Percentiles rank a stretch among this genome's conserved stretches.
phyloP scores from a whole-genome alignment of 345 rosid species.

The Eucalyptus pauciflora region DNA sequence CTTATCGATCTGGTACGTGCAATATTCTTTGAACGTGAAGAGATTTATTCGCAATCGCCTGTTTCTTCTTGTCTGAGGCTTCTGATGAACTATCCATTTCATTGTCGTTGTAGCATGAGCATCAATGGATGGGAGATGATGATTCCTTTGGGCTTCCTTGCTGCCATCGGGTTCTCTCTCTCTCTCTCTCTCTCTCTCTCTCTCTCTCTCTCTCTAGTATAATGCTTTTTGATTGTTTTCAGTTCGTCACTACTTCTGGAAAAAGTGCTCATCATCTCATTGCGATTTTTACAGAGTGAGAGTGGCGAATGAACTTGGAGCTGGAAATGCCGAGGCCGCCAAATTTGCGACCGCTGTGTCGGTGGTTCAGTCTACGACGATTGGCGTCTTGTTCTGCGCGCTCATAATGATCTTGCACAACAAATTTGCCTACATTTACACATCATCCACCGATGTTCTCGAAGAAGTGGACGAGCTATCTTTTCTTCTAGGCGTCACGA shows the following conservation, averaged over 20 bases:
- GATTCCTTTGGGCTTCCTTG: constrained; percentile 29
- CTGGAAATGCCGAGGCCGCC: constrained; percentile 27
- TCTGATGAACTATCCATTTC: neutral
- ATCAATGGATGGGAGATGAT: constrained; percentile 33
- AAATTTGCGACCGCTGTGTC: constrained; percentile 17
- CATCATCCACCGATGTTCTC: constrained; percentile 15
- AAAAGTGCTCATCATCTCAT: neutral
- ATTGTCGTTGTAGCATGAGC: constrained; percentile 9
- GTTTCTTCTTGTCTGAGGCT: neutral
- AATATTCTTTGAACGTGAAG: neutral
- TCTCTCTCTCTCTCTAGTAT: neutral
- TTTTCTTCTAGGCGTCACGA: constrained; percentile 8
- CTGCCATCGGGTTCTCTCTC: constrained; percentile 25
- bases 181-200: neutral
- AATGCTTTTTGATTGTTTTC: neutral
- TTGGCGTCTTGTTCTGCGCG: constrained; percentile 15
- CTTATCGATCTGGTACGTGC: constrained; percentile 1
- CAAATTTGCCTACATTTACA: constrained; percentile 12
- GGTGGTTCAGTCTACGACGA: constrained; percentile 9
- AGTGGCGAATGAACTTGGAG: constrained; percentile 29
- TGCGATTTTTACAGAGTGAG: constrained; percentile 10
- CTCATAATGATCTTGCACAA: constrained; percentile 1
- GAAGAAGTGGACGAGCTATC: constrained; percentile 7
- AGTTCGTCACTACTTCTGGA: neutral
- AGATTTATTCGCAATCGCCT: neutral